These are phyloP conservation scores for Salisapilia sapeloensis DNA, from an alignment of 352 stramenopile species.

Conservation along the genomic window DNA sequence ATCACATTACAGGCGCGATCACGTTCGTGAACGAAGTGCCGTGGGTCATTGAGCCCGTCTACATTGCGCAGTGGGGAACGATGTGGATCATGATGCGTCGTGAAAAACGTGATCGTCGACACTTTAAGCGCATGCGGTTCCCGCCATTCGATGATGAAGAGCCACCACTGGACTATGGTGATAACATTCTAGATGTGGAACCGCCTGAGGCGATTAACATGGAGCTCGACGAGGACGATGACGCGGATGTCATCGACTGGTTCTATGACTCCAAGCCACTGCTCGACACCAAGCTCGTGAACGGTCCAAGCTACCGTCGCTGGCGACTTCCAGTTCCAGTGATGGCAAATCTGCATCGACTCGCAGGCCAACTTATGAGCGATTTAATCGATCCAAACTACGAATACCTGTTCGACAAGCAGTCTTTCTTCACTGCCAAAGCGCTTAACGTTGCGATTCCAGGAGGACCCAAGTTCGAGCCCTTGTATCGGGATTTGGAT, in stretches of 20 bases:
- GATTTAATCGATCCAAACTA: constrained; percentile 95
- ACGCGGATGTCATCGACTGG: constrained; percentile 92
- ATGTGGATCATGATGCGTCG: constrained; percentile 99
- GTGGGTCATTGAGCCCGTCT: constrained; percentile 98
- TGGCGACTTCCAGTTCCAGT: constrained; percentile 96
- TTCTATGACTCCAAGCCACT: constrained; percentile 96
- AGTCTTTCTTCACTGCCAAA: constrained; percentile 99
- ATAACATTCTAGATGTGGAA: constrained; percentile 96
- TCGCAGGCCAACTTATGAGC: constrained; percentile 94
- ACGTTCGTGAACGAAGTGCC: constrained; percentile 99
- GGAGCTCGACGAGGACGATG: constrained; percentile 92
- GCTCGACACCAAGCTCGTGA: constrained; percentile 87
- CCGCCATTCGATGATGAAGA: constrained; percentile 99
- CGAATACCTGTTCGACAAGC: constrained; percentile 87
- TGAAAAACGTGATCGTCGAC: constrained; percentile 96
- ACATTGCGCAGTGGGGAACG: constrained; percentile 99
- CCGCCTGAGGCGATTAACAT: constrained; percentile 93
- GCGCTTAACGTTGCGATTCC: constrained; percentile 99
- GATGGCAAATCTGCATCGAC: constrained; percentile 95
- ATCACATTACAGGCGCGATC: constrained; percentile 99
- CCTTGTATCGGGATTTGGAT: constrained; percentile 95
- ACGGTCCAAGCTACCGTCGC: constrained; percentile 94
- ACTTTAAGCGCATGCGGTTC: constrained; percentile 99
- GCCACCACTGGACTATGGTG: constrained; percentile 89
- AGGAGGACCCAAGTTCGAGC: constrained; percentile 98